Base-by-base conservation (phyloP, 129 eudicot genomes). In the Apium graveolens region DNA sequence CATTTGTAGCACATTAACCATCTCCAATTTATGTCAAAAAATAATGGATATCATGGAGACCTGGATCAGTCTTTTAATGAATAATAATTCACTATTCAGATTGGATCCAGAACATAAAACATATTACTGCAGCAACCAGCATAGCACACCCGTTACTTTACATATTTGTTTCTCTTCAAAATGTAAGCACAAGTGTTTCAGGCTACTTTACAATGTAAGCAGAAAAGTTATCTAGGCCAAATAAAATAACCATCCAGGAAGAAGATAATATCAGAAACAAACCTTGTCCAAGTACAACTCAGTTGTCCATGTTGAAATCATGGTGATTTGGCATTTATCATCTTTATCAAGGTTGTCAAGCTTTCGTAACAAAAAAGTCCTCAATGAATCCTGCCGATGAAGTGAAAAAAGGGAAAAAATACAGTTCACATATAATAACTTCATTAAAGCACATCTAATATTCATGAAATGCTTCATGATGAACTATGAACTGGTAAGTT, bases 301-400 rank as follows among this genome's bases (percentile, higher is more conserved):
- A 69, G 97, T 95, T 78, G 90, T 90, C 98, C 98, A 95, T 41
- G 98, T 95, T 57, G 97, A 90, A 79, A 95, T 91, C 98, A 95
- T 95, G 51, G 91, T 95, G 70, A 90, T 86, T 83, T 91, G 97
- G 85, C 89, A 95, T 84, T 88, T 95, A 81, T 95, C 98, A 83
- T 88, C 96, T 82, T 91, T 88, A 42, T 87, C 63, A 71, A 95
- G 90, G 83, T 76, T 91, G 81, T 95, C 98, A 75, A 94, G 94
- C 87, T 91, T 95, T 79, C 97, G 86, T 84, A 95, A 78, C 76
- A 95, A 82, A 81, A 95, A 95, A 9, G 98, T 91, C 84, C 96
- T 90, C 83, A 95, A 80, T 32, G 97, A 96, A 84, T 95, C 98
- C 98, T 95, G 90, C 79, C 81, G 5, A 81, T 53, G 24, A 71